Evolutionary conservation across 331 rosid genomes (phyloP).

Genomic region (Erythrophleum ivorense): DNA sequence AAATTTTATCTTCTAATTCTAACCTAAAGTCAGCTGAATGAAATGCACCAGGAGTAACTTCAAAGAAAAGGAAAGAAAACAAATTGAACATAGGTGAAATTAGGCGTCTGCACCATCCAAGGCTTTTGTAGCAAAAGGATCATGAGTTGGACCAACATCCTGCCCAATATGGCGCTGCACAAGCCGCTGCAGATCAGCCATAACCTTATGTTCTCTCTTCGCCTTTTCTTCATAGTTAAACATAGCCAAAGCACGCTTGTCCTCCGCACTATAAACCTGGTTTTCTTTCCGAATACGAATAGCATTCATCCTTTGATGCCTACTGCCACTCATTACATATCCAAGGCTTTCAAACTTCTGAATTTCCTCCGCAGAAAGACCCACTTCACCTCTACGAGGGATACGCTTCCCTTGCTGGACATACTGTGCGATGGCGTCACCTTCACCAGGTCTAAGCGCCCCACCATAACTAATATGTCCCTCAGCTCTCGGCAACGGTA

Average conservation of each 20-base stretch:
- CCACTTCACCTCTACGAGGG: constrained; percentile 96
- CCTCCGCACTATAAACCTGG: constrained; percentile 96
- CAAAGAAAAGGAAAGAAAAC: constrained; percentile 17
- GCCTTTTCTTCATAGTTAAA: constrained; percentile 93
- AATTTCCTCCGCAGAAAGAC: constrained; percentile 94
- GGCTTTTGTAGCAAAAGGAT: constrained; percentile 70
- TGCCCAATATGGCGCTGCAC: constrained; percentile 95
- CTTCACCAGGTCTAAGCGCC: constrained; percentile 96
- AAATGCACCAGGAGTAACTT: background rate
- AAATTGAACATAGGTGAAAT: constrained; percentile 45
- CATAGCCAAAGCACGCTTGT: constrained; percentile 94
- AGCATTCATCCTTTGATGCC: constrained; percentile 97
- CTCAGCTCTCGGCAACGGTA: constrained; percentile 90
- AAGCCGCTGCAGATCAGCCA: constrained; percentile 94
- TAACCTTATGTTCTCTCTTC: constrained; percentile 91
- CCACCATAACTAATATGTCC: constrained; percentile 98
- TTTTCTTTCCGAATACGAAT: constrained; percentile 92
- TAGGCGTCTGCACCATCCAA: constrained; percentile 56
- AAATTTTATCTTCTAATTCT: background rate
- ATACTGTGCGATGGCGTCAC: constrained; percentile 93
- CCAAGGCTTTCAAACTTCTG: constrained; percentile 80
- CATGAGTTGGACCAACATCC: constrained; percentile 96
- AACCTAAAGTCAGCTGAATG: constrained; percentile 17
- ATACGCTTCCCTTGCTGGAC: constrained; percentile 99
- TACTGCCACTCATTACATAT: constrained; percentile 92